Evolutionary conservation across 2,329 filamentous ascomycete species (phyloP).

Genomic region (Calonectria honghensis): DNA sequence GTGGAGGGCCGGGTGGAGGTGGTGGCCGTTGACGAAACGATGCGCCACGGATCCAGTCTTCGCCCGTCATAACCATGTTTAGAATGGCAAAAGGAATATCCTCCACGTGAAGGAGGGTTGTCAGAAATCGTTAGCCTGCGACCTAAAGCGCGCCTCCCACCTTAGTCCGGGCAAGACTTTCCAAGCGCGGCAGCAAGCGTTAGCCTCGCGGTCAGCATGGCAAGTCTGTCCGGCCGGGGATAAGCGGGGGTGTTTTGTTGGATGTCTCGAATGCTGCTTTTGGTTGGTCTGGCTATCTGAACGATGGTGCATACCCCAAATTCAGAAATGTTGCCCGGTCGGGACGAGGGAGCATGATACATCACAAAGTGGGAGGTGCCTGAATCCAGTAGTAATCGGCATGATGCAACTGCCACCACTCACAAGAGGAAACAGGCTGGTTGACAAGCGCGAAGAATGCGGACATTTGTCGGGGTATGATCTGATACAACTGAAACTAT

Average conservation of each 20-base stretch:
- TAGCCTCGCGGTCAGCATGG: slow-evolving; percentile 31
- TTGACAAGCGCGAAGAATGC: neutral
- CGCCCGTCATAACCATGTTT: slow-evolving; percentile 37
- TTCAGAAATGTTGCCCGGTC: slow-evolving; percentile 36
- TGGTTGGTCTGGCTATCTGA: slow-evolving; percentile 29
- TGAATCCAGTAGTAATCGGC: slow-evolving; percentile 16
- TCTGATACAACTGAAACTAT: slow-evolving; percentile 1
- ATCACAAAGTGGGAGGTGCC: slow-evolving; percentile 25
- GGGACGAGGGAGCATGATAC: slow-evolving; percentile 25
- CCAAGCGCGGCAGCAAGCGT: slow-evolving; percentile 29
- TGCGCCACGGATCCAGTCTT: slow-evolving; percentile 34
- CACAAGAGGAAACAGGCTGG: neutral
- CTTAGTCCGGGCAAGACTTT: slow-evolving; percentile 39
- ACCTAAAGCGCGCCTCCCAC: slow-evolving; percentile 22
- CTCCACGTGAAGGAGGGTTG: slow-evolving; percentile 31
- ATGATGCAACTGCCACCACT: slow-evolving; percentile 13
- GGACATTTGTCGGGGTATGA: slow-evolving; percentile 17
- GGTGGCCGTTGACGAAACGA: slow-evolving; percentile 25
- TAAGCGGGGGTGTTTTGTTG: slow-evolving; percentile 2
- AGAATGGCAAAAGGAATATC: slow-evolving; percentile 29
- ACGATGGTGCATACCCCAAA: slow-evolving; percentile 29
- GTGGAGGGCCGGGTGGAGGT: neutral
- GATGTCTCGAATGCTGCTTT: slow-evolving; percentile 20
- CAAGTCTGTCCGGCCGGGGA: slow-evolving; percentile 48
- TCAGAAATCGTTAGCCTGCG: slow-evolving; percentile 9